Conservation (phyloP, 495 filamentous ascomycete species). For the Geoglossum glabrum region DNA sequence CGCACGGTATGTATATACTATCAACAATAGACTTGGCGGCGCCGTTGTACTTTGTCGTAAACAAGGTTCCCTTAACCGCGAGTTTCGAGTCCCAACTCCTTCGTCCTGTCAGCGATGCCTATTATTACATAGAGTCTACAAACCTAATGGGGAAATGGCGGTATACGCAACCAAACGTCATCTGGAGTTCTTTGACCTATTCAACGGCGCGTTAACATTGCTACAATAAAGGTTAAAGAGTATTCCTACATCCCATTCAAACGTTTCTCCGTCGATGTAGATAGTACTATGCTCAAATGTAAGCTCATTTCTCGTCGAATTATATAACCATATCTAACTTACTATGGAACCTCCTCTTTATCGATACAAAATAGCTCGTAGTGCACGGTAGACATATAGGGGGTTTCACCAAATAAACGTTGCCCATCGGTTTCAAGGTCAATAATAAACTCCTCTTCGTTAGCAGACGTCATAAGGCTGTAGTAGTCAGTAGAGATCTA, state of each 20-base stretch:
- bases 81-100: not conserved
- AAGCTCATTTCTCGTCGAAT: not conserved
- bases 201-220: not conserved
- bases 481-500: not conserved
- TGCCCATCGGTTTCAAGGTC: not conserved
- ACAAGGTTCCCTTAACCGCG: not conserved
- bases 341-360: not conserved
- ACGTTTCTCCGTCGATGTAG: not conserved
- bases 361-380: not conserved
- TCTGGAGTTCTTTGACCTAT: not conserved
- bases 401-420: not conserved
- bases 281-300: not conserved
- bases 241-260: not conserved
- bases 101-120: not conserved
- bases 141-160: not conserved
- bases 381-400: not conserved
- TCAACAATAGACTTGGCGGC: not conserved
- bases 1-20: not conserved
- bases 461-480: not conserved
- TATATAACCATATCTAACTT: not conserved
- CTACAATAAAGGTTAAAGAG: not conserved
- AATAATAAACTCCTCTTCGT: not conserved
- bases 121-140: not conserved
- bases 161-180: not conserved
- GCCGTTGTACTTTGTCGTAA: not conserved